These are phyloP conservation scores for Sistotremastrum suecicum DNA, from an alignment of 768 basidiomycete species.

Conservation along the genomic window DNA sequence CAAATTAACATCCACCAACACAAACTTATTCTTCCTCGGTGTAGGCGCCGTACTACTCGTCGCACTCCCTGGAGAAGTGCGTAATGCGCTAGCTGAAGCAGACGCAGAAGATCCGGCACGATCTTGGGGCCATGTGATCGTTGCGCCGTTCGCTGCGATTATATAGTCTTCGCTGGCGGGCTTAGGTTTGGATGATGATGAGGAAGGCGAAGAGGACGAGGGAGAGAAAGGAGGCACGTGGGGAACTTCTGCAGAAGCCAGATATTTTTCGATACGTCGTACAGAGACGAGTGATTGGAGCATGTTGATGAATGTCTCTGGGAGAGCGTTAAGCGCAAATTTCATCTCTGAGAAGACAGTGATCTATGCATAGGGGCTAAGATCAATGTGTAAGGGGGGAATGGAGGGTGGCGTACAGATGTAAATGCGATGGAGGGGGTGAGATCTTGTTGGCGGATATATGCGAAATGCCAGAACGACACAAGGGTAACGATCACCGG, in stretches of 20 bases:
- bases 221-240: constrained; percentile 36
- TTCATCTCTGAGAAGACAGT: constrained; percentile 79
- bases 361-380: constrained; percentile 17
- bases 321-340: constrained; percentile 75
- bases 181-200: no score
- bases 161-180: constrained; percentile 34
- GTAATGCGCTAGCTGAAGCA: no score
- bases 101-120: constrained; percentile 26
- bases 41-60: constrained; percentile 50
- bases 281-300: constrained; percentile 78
- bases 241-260: constrained; percentile 58
- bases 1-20: constrained; percentile 63
- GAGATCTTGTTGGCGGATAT: constrained; percentile 50
- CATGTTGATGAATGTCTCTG: constrained; percentile 84
- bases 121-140: constrained; percentile 84
- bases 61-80: constrained; percentile 11
- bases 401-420: constrained; percentile 16
- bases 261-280: constrained; percentile 84
- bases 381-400: not conserved
- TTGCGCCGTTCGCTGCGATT: constrained; percentile 72
- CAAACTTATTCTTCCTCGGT: constrained; percentile 57
- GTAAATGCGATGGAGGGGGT: constrained; percentile 82
- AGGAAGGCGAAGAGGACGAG: no score
- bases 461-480: constrained; percentile 48
- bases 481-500: constrained; percentile 37